Evolutionary conservation across 208 protist genomes (phyloP).

Genomic region (Trypanosoma conorhini): DNA sequence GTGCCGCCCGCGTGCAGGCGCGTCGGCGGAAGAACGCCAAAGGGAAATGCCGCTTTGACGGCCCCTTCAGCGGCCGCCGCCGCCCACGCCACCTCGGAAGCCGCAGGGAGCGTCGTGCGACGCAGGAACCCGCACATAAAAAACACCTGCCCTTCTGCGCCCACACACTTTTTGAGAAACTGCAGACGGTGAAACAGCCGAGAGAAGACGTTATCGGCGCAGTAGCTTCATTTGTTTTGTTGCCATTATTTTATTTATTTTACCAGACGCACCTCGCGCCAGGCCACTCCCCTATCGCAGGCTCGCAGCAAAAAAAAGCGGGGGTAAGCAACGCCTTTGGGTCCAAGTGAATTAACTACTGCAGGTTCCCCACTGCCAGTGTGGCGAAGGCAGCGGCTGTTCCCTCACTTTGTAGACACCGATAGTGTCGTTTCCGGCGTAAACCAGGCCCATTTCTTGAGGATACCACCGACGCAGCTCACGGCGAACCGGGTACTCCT

Average conservation of each 20-base stretch:
- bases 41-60: background rate
- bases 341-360: background rate
- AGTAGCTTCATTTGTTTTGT: no score
- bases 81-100: background rate
- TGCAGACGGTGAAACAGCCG: background rate
- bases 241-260: background rate
- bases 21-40: background rate
- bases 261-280: no score
- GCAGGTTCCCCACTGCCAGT: constrained; percentile 27
- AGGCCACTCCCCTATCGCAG: background rate
- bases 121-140: background rate
- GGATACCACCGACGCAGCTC: constrained; percentile 87
- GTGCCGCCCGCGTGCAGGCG: background rate
- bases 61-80: background rate
- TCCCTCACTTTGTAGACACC: constrained; percentile 80
- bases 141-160: background rate
- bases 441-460: constrained; percentile 89
- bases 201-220: background rate
- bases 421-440: constrained; percentile 89
- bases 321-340: background rate
- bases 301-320: background rate
- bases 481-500: constrained; percentile 77
- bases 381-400: constrained; percentile 32
- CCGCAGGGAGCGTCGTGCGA: background rate
- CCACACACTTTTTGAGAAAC: no score